Base-by-base conservation (phyloP, 2,329 filamentous ascomycete species). In the Cercospora sp. region DNA sequence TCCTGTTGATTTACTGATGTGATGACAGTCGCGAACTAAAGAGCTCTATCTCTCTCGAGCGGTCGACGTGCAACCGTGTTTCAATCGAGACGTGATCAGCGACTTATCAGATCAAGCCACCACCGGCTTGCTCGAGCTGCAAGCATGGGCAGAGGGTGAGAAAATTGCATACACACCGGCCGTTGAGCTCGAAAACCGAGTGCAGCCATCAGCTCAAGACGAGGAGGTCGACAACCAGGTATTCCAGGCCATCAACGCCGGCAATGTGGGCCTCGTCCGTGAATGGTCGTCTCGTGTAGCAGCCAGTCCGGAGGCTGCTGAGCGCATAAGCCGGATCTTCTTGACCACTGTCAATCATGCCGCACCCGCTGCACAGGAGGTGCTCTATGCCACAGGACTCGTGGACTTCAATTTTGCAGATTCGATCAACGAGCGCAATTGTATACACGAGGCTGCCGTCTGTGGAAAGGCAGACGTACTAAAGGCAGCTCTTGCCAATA, bases 401-500 rank as follows among this genome's bases (percentile, higher is more conserved):
- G 92, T 99, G 36, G 91, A 98, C 78, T 86, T 97, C n/a, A 89
- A 93, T 75, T 95, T 93, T 0, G 93, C 97, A 75, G 95, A 99
- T 78, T 94, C 97, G 75, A 98, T 99, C 79, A 99, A 98, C 75
- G 94, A 97, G 81, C 88, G 95, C 48, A 99, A 97, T 75, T 97
- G 94, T 76, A 84, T 99, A 58, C 95, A 99, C 75, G 95, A 98
- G 80, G 92, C 95, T n/a, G 91, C 94, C 0, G 97, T 98, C 63
- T 97, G 96, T 69, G 94, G 94, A 20, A 94, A 94, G 75, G 82
- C 87, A 9, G 90, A 91, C 73, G 91, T 97, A 31, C 83, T 98
- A 67, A 83, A 87, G 61, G 89, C 91, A 71, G 94, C 91, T 3
- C 83, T 99, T n/a, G 83, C 86, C 1, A 88, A 87, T 57, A 88